A percentile compares a stretch with the other conserved stretches of the same genome.
Conservation (phyloP, 1,284 basidiomycete species). For the Paramarasmius palmivorus region DNA sequence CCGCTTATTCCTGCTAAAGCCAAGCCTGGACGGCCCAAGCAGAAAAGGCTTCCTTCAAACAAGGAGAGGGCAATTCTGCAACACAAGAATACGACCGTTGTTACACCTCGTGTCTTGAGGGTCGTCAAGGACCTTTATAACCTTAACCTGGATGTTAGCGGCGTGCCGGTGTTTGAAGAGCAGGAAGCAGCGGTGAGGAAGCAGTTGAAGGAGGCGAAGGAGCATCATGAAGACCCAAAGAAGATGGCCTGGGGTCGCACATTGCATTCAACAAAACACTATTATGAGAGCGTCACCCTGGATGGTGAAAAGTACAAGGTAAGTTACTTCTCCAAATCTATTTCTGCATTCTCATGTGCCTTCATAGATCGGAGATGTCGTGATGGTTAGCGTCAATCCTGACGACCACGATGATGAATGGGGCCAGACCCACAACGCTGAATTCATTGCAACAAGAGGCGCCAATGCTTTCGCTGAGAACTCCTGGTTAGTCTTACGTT, state of each 20-base stretch:
- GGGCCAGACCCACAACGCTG: too few relatives aligned
- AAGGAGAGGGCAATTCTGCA: constrained; percentile 38
- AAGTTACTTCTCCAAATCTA: constrained; percentile 17
- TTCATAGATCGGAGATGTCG: constrained; percentile 55
- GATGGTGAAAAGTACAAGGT: constrained; percentile 59
- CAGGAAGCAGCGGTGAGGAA: constrained; percentile 22
- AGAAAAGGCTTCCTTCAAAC: constrained; percentile 7
- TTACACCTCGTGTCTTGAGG: constrained; percentile 48
- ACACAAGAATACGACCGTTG: constrained; percentile 42
- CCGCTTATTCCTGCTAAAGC: constrained; percentile 7
- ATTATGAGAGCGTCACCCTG: constrained; percentile 47
- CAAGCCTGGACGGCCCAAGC: constrained; percentile 1
- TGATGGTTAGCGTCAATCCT: constrained; percentile 56
- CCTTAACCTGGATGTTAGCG: constrained; percentile 33
- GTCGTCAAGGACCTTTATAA: constrained; percentile 52
- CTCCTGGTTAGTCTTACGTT: too few relatives aligned
- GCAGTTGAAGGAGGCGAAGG: constrained; percentile 25
- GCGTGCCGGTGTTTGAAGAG: constrained; percentile 22
- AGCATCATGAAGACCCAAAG: constrained; percentile 45
- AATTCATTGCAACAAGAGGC: too few relatives aligned
- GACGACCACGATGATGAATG: constrained; percentile 42
- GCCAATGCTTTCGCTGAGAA: too few relatives aligned
- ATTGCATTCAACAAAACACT: constrained; percentile 25
- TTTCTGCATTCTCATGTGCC: neutral
- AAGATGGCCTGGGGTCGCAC: constrained; percentile 49